Evolutionary conservation across 208 protist species (phyloP).

Genomic region (Novymonas esmeraldas): DNA sequence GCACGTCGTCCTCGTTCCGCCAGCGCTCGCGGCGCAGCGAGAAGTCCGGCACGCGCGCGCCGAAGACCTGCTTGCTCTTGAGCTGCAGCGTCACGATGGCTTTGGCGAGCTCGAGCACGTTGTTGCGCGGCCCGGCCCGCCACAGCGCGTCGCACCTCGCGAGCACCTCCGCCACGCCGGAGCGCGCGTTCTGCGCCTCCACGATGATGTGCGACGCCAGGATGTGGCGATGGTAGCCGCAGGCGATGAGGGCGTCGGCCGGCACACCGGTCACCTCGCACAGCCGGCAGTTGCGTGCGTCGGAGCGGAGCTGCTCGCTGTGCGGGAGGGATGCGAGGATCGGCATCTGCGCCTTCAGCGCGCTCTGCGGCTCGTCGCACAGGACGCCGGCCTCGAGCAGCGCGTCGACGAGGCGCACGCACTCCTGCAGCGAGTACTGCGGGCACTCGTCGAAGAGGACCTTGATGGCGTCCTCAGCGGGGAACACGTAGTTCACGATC

Average conservation of each 20-base stretch:
- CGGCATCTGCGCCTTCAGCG: slow-evolving; percentile 40
- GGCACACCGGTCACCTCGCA: slow-evolving; percentile 51
- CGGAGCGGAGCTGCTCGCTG: slow-evolving; percentile 22
- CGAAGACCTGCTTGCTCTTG: slow-evolving; percentile 85
- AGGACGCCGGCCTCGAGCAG: slow-evolving; percentile 46
- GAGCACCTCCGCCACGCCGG: slow-evolving; percentile 63
- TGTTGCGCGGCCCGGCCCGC: slow-evolving; percentile 38
- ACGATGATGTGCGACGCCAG: slow-evolving; percentile 72
- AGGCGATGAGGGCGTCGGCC: slow-evolving; percentile 74
- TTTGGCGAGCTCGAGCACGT: slow-evolving; percentile 61
- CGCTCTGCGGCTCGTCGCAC: slow-evolving; percentile 28
- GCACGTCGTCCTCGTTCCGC: slow-evolving; percentile 68
- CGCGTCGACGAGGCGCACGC: slow-evolving; percentile 43
- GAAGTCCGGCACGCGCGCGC: slow-evolving; percentile 82
- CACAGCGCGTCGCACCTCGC: slow-evolving; percentile 61
- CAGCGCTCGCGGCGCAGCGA: slow-evolving; percentile 61
- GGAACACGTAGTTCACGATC: slow-evolving; percentile 74
- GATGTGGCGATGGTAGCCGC: slow-evolving; percentile 80
- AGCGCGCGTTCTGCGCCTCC: slow-evolving; percentile 80
- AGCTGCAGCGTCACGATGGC: slow-evolving; percentile 70
- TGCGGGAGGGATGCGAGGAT: slow-evolving; percentile 23
- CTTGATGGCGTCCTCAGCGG: slow-evolving; percentile 72
- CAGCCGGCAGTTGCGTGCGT: slow-evolving; percentile 41
- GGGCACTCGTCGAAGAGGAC: slow-evolving; percentile 79
- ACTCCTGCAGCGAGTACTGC: slow-evolving; percentile 61